These are phyloP conservation scores for Diaporthe amygdali DNA, from an alignment of 2,329 filamentous ascomycete genomes.

Conservation along the genomic window DNA sequence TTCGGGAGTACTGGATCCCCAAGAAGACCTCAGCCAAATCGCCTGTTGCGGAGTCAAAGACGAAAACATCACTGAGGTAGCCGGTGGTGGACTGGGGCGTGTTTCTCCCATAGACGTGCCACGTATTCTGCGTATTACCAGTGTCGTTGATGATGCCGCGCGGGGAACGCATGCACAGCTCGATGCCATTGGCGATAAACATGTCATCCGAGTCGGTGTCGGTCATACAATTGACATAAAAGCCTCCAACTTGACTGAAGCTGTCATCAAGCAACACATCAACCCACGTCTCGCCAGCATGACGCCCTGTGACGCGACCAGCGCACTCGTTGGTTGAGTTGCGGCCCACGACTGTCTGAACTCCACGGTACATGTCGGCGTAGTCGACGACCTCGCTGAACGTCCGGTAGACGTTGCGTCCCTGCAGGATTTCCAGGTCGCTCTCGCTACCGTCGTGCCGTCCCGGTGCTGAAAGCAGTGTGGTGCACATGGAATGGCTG, in stretches of 20 bases:
- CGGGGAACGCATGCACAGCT: constrained; percentile 39
- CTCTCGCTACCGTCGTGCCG: constrained; percentile 23
- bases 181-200: constrained; percentile 38
- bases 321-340: constrained; percentile 37
- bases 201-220: constrained; percentile 34
- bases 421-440: constrained; percentile 39
- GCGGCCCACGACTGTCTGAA: constrained; percentile 35
- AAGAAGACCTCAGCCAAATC: constrained; percentile 37
- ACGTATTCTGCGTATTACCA: constrained; percentile 23
- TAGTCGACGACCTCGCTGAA: constrained; percentile 44
- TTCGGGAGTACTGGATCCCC: constrained; percentile 36
- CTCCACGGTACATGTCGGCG: constrained; percentile 34
- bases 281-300: constrained; percentile 29
- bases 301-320: constrained; percentile 19
- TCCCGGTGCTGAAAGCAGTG: constrained; percentile 33
- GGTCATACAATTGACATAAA: constrained; percentile 42
- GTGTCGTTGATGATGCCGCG: not conserved
- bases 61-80: constrained; percentile 39
- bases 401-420: constrained; percentile 42
- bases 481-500: constrained; percentile 34
- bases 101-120: constrained; percentile 37
- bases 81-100: constrained; percentile 30
- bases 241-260: constrained; percentile 41
- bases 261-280: constrained; percentile 35
- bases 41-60: constrained; percentile 37